These are phyloP conservation scores for Chaetomiaceae sp. DNA, from an alignment of 2,329 filamentous ascomycete species.

Conservation along the genomic window DNA sequence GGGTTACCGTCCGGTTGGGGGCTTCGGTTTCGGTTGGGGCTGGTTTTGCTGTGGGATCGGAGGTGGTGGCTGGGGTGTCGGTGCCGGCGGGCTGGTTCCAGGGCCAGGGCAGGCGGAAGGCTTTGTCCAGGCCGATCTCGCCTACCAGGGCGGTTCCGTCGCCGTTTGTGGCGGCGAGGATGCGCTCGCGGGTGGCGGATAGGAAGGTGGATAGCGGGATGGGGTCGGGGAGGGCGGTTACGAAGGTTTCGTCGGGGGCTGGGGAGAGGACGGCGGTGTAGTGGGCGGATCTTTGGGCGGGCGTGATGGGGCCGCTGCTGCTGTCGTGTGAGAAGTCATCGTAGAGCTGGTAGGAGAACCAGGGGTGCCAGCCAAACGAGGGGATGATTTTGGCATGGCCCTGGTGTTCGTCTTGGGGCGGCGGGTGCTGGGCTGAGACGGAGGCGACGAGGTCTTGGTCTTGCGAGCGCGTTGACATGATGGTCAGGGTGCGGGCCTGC, in stretches of 20 bases:
- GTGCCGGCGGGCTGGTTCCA: slow-evolving; percentile 37
- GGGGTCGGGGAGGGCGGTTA: slow-evolving; percentile 31
- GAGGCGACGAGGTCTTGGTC: slow-evolving; percentile 69
- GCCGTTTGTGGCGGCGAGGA: slow-evolving; percentile 41
- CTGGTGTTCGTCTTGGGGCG: no score
- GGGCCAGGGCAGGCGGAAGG: slow-evolving; percentile 65
- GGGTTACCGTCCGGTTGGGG: slow-evolving; percentile 51
- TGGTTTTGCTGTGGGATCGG: no score
- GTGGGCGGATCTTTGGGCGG: slow-evolving; percentile 47
- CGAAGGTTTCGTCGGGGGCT: slow-evolving; percentile 43
- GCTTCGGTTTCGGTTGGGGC: slow-evolving; percentile 32
- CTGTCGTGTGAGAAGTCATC: slow-evolving; percentile 42
- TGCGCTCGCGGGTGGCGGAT: slow-evolving; percentile 47
- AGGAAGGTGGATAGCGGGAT: slow-evolving; percentile 21
- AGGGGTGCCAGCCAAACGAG: slow-evolving; percentile 83
- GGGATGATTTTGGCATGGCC: slow-evolving; percentile 46
- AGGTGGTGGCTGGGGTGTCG: slow-evolving; percentile 1
- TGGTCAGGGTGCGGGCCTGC: slow-evolving; percentile 60
- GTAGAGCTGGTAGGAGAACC: slow-evolving; percentile 76
- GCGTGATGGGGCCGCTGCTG: slow-evolving; percentile 33
- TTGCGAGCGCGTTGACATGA: slow-evolving; percentile 72
- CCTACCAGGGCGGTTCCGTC: slow-evolving; percentile 62
- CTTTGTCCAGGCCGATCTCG: slow-evolving; percentile 73
- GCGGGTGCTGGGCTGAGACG: slow-evolving; percentile 47
- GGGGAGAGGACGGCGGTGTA: slow-evolving; percentile 63